Evolutionary conservation across 1,139 yeast genomes (phyloP), one percentile per base, ranked within the genome.

Genomic region (Geotrichum bryndzae): DNA sequence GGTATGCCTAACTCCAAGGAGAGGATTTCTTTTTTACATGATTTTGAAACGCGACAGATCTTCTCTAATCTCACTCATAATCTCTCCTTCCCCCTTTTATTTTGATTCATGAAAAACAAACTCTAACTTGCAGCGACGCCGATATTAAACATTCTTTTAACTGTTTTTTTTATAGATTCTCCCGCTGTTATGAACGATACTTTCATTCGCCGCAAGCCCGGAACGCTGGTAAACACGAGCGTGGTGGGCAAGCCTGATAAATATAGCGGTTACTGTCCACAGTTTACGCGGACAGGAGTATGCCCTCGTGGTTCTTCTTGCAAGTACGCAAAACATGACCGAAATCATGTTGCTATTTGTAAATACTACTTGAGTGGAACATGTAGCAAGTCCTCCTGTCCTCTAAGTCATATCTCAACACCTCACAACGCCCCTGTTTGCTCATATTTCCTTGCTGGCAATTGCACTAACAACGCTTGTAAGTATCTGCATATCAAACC

Each of bases 391-490:
- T 71, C 74, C n/a, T 69, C 78, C 29, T 89, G 96, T 70, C 72
- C 77, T 15, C 72, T 84, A 33, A 82, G 85, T 41, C 96, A 88
- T 72, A 72, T 70, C 2, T 81, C 86, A 6, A 79, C 79, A 51
- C 85, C 86, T 65, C 82, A 77, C 72, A 88, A 88, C 70, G 79
- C 90, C 1, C 91, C 95, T 10, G 69, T 83, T 48, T 88, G 96
- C 69, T 76, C 75, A 33, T 87, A 81, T 70, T 83, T 73, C 67
- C 73, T 81, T 51, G 74, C 74, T 10, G 83, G 81, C 2, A 71
- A 74, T 48, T 89, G 96, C 71, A 74, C 78, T 15, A 86, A 86
- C 64, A 68, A 73, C 1, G 73, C 78, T 38, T 89, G 96, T 70
- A 74, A 74, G 45, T 89, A 78, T 69, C 77, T 82, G 33, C 96